Base-by-base conservation (phyloP, 768 basidiomycete species). In the Lyophyllum decastes region DNA sequence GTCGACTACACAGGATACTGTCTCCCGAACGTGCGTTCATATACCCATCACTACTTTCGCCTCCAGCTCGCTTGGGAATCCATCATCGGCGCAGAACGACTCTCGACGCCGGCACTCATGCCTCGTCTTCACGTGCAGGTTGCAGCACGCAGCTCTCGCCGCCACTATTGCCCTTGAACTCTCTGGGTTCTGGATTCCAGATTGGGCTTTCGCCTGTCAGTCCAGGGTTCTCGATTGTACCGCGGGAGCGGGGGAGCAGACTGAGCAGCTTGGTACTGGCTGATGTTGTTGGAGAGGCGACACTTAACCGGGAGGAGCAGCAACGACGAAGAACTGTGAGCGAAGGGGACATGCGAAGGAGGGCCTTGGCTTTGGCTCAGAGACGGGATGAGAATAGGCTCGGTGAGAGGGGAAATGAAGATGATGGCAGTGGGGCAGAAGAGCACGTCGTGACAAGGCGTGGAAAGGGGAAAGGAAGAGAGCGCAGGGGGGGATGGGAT, bases 131-230 rank as follows among this genome's bases (percentile, higher is more conserved):
- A 41, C 4, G 16, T 19, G 6, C 40, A 16, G 10, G 40, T 19
- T 44, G 2, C 51, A 40, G 10, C 40, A 49, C 41, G 11, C 44
- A 46, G 48, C 34, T 61, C 17, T 53, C 69, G 51, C 55, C 61
- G 34, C 67, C 64, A 10, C 68, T 74, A 41, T 71, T 73, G n/a
- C 71, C 72, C 24, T 68, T 75, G 11, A 73, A 74, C 49, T 67
- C 76, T 10, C 61, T 82, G 19, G 76, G 79, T 14, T 62, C 75
- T 4, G 90, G 88, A 7, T 85, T 92, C 72, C 85, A 87, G 62
- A 90, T 92, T 61, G 90, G 90, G 4, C 66, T 92, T 40, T 89
- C 88, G 24, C 87, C 90, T 16, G 73, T 87, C 54, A 89, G 87
- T 64, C 90, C 90, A 30, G 90, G 90, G n/a, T 92, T 91, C 63